Conservation (phyloP, 1,284 basidiomycete species). For the Pseudozyma hubeiensis region DNA sequence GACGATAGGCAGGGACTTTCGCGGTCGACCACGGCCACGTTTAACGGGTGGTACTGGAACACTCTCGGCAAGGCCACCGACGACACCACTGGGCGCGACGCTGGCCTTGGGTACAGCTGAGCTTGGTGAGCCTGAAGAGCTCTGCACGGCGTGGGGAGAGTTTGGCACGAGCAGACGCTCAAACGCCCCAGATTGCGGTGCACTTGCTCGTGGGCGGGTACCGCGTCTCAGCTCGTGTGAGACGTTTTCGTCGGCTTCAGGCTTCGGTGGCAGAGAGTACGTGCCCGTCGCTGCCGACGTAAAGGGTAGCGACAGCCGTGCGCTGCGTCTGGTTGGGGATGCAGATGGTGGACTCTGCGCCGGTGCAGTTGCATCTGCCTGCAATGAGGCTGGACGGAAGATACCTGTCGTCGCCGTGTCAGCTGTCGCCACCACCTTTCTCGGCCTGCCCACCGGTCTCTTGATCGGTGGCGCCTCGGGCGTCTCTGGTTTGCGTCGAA, state of each 20-base stretch:
- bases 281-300: neutral
- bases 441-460: conserved; percentile 17
- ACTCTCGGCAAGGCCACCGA: neutral
- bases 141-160: too few relatives aligned
- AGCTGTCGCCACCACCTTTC: conserved; percentile 14
- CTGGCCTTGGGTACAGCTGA: neutral
- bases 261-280: too few relatives aligned
- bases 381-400: neutral
- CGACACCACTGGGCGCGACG: neutral
- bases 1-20: neutral
- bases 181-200: too few relatives aligned
- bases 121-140: neutral
- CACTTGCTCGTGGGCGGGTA: conserved; percentile 6
- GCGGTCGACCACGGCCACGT: conserved; percentile 27
- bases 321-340: conserved; percentile 22
- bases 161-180: neutral
- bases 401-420: neutral
- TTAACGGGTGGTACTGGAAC: conserved; percentile 12
- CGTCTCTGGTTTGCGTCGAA: conserved; percentile 22
- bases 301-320: conserved; percentile 23
- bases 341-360: conserved; percentile 3
- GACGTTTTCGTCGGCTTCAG: neutral
- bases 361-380: neutral
- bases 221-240: conserved; percentile 8
- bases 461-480: conserved; percentile 14